Conservation (phyloP, 148 eudicot genomes). For the Camellia granthamiana region DNA sequence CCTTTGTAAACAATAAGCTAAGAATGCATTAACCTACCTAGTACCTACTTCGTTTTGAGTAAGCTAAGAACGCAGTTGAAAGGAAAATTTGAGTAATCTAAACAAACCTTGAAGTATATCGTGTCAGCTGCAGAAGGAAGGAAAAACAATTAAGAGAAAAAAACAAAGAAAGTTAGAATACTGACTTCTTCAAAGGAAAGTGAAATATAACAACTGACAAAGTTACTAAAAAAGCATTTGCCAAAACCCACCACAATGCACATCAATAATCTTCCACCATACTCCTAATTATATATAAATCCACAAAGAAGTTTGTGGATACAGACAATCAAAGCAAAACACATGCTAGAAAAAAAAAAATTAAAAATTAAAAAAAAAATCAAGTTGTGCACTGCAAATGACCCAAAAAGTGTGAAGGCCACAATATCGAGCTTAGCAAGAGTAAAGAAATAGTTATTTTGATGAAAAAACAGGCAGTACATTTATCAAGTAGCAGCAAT, state of each 20-base stretch:
- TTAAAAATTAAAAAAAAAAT: background rate
- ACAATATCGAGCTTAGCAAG: background rate
- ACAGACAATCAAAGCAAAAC: background rate
- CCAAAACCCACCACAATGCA: no score
- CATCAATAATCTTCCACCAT: no score
- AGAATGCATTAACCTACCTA: background rate
- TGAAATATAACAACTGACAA: background rate
- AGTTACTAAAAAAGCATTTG: no score
- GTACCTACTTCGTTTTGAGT: no score
- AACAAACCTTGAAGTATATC: slow-evolving; percentile 64
- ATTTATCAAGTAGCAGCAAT: slow-evolving; percentile 1
- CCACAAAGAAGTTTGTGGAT: background rate
- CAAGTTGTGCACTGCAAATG: background rate
- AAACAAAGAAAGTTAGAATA: slow-evolving; percentile 12
- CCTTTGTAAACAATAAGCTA: background rate
- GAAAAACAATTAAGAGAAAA: background rate
- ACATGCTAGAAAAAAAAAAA: background rate
- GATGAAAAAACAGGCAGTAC: background rate
- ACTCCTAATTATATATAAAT: no score
- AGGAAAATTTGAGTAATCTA: background rate
- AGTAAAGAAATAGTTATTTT: background rate
- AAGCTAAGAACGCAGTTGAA: background rate
- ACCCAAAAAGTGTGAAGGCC: background rate
- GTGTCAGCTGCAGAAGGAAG: slow-evolving; percentile 49
- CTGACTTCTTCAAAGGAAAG: slow-evolving; percentile 1